Evolutionary conservation across 208 protist genomes (phyloP), one percentile per base, ranked within the genome.

Genomic region (Leishmania aethiopica): DNA sequence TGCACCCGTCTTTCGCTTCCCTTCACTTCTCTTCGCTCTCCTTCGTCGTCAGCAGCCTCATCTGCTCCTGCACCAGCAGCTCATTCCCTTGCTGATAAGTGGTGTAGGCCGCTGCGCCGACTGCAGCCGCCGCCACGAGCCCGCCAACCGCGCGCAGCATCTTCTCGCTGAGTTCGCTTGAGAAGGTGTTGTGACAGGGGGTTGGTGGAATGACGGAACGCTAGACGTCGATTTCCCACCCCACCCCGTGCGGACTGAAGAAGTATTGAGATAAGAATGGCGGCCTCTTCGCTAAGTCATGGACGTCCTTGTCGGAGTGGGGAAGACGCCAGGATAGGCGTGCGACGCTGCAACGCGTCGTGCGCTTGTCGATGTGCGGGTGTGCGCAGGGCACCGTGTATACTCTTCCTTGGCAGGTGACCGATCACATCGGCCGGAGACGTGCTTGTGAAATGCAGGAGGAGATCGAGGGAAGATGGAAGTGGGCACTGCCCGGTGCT

Each of bases 31-130:
- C 57, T 3, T 45, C n/a, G 37, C n/a, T 64, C n/a, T 55, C 75
- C 8, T 75, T 47, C n/a, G 10, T 37, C 75, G 86, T 80, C 49
- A 90, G 55, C 22, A 86, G 45, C 45, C 55, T 57, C 79, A 90
- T 86, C 71, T 90, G 80, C 28, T 82, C 80, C 77, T 79, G 47
- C 3, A 90, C 87, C 35, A 90, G 87, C 42, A 71, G 64, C 67
- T 90, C 84, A 72, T 86, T 88, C n/a, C 77, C 83, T 71, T 75
- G 79, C 11, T 81, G 78, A 69, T 90, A 90, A 8, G 77, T 75
- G 15, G 51, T 66, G 81, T 88, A 90, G 25, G 86, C 74, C 1
- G 49, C 75, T n/a, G 77, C 74, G 4, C 84, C 85, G 69, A 82
- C 79, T 0, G 86, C 80, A 35, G 78, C 79, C 11, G 70, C 84